Percentiles rank a stretch among this genome's conserved stretches.
These are phyloP conservation scores for Sclerotinia glacialis DNA, from an alignment of 2,329 filamentous ascomycete genomes.

Conservation along the genomic window DNA sequence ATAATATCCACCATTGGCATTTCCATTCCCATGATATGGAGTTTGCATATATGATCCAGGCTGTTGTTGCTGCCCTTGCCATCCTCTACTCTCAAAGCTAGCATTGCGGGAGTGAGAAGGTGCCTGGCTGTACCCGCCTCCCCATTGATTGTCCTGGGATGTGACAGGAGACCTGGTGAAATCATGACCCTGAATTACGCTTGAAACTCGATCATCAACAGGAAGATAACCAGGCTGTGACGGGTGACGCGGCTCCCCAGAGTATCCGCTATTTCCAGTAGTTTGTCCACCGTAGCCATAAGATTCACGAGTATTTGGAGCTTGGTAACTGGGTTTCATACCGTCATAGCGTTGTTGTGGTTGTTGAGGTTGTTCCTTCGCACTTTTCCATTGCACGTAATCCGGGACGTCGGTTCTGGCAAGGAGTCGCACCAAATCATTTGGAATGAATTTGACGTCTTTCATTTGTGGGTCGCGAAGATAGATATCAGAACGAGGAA, in stretches of 20 bases:
- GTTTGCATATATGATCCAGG: conserved; percentile 8
- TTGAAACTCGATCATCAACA: conserved; percentile 23
- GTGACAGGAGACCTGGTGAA: conserved; percentile 17
- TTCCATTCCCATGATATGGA: conserved; percentile 16
- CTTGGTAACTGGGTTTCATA: conserved; percentile 27
- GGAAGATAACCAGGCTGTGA: conserved; percentile 10
- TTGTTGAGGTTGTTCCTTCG: conserved; percentile 34
- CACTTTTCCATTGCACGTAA: conserved; percentile 53
- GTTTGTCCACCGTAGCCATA: conserved; percentile 6
- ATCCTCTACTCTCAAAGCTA: conserved; percentile 19
- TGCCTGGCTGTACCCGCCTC: conserved; percentile 10
- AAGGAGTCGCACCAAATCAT: conserved; percentile 71
- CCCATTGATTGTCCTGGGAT: conserved; percentile 19
- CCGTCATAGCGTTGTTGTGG: conserved; percentile 32
- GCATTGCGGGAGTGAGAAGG: conserved; percentile 15
- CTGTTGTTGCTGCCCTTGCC: conserved; percentile 21
- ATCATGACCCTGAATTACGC: conserved; percentile 23
- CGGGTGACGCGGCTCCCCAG: neutral
- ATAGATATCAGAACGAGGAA: conserved; percentile 65
- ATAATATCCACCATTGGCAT: conserved; percentile 22
- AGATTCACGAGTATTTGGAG: conserved; percentile 16
- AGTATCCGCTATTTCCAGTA: conserved; percentile 15
- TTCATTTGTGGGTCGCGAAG: conserved; percentile 48
- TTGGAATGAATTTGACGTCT: conserved; percentile 58
- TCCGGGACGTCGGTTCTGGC: conserved; percentile 65